Evolutionary conservation across 352 stramenopile species (phyloP), one percentile per base, ranked within the genome.

Genomic region (Globisporangium echinulatum): DNA sequence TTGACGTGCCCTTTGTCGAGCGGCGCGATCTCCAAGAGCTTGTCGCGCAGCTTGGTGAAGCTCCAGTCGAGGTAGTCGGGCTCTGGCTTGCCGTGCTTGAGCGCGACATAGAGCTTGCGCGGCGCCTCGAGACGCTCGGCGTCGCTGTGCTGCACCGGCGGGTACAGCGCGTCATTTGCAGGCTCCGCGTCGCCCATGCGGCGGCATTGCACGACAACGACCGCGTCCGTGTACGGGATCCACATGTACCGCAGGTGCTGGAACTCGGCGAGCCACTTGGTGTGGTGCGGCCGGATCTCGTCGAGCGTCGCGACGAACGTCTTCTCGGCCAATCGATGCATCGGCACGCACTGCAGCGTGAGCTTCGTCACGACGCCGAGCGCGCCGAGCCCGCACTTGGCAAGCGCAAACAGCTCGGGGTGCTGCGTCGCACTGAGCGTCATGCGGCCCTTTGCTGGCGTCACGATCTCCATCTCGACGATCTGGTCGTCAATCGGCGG

Each of bases 401-500:
- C 88, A 10, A 98, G 70, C 5, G 85, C 73, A 68, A 99, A 99
- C 4, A 97, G 62, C 52, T 90, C 74, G 2, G 85, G 70, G 66
- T 96, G 85, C 42, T 82, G 63, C 36, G 82, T 84, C 19, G 82
- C 73, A 64, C 71, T 88, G 52, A 99, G 79, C 43, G 85, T 88
- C 43, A 99, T 82, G 25, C 83, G 87, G 25, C 96, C 96, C 25
- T 90, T 70, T 13, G 76, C 96, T 0, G 97, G 96, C 13, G 96
- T 99, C 44, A 98, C 88, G 13, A 99, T 74, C 68, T 98, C 96
- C 77, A 99, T 92, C 49, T 85, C 76, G 7, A 98, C 87, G 33
- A 99, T 91, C 74, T 99, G 97, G 67, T 98, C 91, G 72, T 99
- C 97, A 55, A 99, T 97, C 0, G 97, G 96, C 44, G 96, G 90